Evolutionary conservation across 495 filamentous ascomycete genomes (phyloP).

Genomic region (Neurospora sp.): DNA sequence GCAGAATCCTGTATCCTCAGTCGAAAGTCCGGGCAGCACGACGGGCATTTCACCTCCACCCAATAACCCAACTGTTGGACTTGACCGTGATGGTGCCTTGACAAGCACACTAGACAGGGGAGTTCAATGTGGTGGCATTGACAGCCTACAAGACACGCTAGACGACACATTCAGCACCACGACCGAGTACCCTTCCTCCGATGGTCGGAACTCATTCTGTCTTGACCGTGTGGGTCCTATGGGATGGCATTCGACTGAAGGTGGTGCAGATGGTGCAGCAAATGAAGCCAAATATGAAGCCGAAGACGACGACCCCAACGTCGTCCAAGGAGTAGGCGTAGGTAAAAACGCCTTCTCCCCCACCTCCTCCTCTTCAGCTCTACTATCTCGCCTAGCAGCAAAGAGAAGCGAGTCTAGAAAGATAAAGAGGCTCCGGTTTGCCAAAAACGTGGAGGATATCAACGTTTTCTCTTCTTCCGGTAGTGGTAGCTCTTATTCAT

Average conservation of each 20-base stretch:
- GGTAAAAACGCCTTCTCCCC: no score
- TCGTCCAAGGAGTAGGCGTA: no score
- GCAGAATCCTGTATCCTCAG: background rate
- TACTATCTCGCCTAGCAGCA: no score
- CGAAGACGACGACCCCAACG: background rate
- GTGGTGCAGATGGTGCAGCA: background rate
- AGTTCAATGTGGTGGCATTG: background rate
- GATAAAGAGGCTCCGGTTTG: background rate
- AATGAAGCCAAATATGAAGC: no score
- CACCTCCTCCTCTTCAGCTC: background rate
- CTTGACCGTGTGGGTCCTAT: background rate
- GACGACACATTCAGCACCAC: background rate
- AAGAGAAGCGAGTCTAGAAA: background rate
- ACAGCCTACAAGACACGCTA: background rate
- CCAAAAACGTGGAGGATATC: background rate
- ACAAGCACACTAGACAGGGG: background rate
- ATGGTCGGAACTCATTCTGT: background rate
- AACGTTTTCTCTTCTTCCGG: background rate
- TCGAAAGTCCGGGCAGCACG: background rate
- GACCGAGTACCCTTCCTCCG: background rate
- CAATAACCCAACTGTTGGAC: background rate
- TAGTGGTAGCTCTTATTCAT: background rate
- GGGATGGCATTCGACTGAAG: background rate
- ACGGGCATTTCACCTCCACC: background rate
- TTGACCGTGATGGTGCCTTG: background rate